Conservation (phyloP, 1,284 basidiomycete species). For the Trametes sp. region DNA sequence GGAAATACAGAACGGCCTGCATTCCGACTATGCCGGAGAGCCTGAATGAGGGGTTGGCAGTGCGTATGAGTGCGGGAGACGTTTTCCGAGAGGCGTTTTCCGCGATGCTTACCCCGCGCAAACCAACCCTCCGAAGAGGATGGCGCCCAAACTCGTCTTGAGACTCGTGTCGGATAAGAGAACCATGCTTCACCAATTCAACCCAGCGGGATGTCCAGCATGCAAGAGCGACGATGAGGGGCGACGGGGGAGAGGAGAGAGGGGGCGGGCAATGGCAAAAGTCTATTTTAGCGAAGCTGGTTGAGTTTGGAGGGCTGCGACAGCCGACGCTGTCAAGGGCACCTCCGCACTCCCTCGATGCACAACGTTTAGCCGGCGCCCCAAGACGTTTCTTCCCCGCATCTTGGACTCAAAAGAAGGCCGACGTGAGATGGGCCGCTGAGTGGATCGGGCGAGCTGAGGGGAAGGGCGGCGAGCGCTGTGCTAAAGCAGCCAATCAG, state of each 20-base stretch:
- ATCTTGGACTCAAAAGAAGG: conserved; percentile 1
- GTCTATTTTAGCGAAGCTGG: background rate
- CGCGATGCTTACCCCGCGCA: conserved; percentile 23
- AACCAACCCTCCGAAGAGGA: conserved; percentile 33
- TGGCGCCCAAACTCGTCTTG: conserved; percentile 33
- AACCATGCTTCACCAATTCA: conserved; percentile 8
- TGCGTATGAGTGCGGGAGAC: background rate
- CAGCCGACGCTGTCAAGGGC: conserved; percentile 1
- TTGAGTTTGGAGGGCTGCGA: background rate
- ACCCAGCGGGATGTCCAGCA: conserved; percentile 9
- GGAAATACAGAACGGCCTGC: conserved; percentile 17
- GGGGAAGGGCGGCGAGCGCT: background rate
- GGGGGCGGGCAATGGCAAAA: background rate
- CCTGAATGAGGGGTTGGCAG: conserved; percentile 17
- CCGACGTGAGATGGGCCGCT: conserved; percentile 6
- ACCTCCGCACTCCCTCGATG: conserved; percentile 5
- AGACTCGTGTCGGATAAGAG: conserved; percentile 16
- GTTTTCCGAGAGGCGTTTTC: conserved; percentile 10
- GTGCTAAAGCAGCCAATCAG: conserved; percentile 6
- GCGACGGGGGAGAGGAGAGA: conserved; percentile 1
- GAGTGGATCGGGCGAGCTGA: background rate
- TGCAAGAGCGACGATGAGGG: conserved; percentile 2
- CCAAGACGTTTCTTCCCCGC: conserved; percentile 8
- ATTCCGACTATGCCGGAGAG: conserved; percentile 35
- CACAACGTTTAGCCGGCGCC: background rate